A percentile compares a stretch with the other conserved stretches of the same genome.
Evolutionary conservation across 345 rosid genomes (phyloP).

Genomic region (Isatis tinctoria): DNA sequence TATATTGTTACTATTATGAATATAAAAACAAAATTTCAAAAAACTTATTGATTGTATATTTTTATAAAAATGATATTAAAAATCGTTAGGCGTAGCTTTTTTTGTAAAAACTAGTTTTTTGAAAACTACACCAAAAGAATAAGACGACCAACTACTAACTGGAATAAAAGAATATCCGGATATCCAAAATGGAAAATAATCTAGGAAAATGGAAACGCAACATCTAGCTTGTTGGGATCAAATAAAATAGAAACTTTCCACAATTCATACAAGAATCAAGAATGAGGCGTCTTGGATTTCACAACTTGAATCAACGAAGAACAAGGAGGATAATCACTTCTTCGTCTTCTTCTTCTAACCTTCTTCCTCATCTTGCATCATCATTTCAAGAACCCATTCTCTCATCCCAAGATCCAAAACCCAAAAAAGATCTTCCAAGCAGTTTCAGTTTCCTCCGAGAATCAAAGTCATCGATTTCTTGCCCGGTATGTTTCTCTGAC

Average conservation of each 20-base stretch:
- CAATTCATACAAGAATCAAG: neutral
- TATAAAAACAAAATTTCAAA: too few relatives aligned
- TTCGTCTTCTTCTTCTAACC: neutral
- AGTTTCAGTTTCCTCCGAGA: conserved; percentile 7
- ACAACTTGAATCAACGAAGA: conserved; percentile 10
- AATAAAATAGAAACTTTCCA: neutral
- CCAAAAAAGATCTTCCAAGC: neutral
- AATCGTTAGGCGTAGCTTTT: too few relatives aligned
- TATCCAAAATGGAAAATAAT: neutral
- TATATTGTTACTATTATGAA: too few relatives aligned
- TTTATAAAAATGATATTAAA: too few relatives aligned
- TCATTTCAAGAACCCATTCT: conserved; percentile 4
- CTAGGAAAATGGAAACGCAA: neutral
- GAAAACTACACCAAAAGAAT: neutral
- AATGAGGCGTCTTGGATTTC: conserved; percentile 10
- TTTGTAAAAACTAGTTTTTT: too few relatives aligned
- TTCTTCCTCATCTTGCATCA: conserved; percentile 10
- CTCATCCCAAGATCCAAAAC: neutral
- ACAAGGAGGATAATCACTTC: conserved; percentile 1
- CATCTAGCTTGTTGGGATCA: neutral
- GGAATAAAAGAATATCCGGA: conserved; percentile 5
- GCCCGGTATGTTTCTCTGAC: conserved; percentile 7
- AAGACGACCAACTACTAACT: neutral
- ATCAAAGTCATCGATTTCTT: conserved; percentile 6
- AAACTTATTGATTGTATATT: too few relatives aligned